Base-by-base conservation (phyloP, 345 rosid species). In the Citrus trifoliata region DNA sequence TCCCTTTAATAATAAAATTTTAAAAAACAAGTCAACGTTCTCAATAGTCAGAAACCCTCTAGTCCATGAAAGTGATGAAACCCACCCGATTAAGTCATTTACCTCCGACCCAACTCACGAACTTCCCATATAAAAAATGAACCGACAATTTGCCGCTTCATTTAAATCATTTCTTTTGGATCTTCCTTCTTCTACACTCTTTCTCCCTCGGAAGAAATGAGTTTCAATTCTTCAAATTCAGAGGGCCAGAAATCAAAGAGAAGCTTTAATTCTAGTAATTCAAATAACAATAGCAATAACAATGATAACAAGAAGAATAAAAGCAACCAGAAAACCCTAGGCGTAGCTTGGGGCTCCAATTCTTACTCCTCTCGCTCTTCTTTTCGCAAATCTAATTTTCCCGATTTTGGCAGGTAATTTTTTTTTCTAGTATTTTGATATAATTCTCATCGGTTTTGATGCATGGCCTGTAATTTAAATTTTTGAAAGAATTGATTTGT, bases 281-380 rank as follows among this genome's bases (percentile, higher is more conserved):
- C 95, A 40, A 83, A 82, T 62, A 84, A 64, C 67, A 67, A 76
- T 33, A 83, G 55, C 53, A 67, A 38, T 35, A 55, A 21, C 67
- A 76, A 63, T 65, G 71, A 72, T 60, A 83, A 77, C 71, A 89
- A 81, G 67, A 89, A 82, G 81, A 89, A 79, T 48, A 84, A 71
- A 61, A 78, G 78, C 73, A 88, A 89, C 81, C 98, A 91, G 88
- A 92, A 92, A 88, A 93, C 98, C 89, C 92, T 92, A 84, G 98
- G 98, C 74, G 81, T 81, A 87, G 95, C 93, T 62, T 95, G 98
- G 98, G 94, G 98, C 24, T 85, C 93, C 48, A 89, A 84, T 86
- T 92, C 98, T 51, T 79, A 66, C 73, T 85, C 98, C 66, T 92
- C 96, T 83, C 95, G 89, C 73, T 87, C 95, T 68, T 89, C 95